These are phyloP conservation scores for Hyaloscypha variabilis DNA, from an alignment of 495 filamentous ascomycete species.

Conservation along the genomic window DNA sequence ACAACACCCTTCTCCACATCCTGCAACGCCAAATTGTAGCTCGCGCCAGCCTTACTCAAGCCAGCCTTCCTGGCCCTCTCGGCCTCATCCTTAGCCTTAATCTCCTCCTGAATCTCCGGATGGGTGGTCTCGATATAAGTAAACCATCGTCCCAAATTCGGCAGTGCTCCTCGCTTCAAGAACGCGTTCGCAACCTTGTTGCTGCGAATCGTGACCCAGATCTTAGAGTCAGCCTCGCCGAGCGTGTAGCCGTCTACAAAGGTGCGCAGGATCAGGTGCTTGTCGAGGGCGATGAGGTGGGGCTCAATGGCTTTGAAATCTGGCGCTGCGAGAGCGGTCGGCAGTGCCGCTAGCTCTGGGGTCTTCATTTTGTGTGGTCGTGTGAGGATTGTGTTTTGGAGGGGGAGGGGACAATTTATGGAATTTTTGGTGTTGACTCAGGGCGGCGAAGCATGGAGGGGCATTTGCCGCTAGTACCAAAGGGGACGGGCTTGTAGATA, in stretches of 20 bases:
- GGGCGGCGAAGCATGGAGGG: conserved; percentile 8
- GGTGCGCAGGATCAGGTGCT: conserved; percentile 82
- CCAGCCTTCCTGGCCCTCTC: conserved; percentile 72
- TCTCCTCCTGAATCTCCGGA: conserved; percentile 62
- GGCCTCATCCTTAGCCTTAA: conserved; percentile 59
- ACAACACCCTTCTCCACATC: conserved; percentile 92
- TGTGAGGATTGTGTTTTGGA: conserved; percentile 14
- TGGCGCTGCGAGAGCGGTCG: conserved; percentile 53
- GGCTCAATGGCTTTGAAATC: conserved; percentile 83
- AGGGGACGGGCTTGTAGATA: conserved; percentile 12
- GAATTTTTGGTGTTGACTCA: conserved; percentile 15
- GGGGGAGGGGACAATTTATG: conserved; percentile 12
- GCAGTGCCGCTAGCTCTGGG: conserved; percentile 50
- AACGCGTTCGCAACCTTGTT: conserved; percentile 84
- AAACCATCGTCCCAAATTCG: conserved; percentile 89
- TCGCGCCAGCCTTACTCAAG: conserved; percentile 80
- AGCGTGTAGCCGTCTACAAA: conserved; percentile 84
- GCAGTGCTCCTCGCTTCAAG: conserved; percentile 74
- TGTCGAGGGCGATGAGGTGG: conserved; percentile 76
- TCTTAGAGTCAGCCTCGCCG: conserved; percentile 74
- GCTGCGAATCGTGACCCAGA: conserved; percentile 84
- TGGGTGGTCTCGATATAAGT: conserved; percentile 80
- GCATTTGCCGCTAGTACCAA: conserved; percentile 4
- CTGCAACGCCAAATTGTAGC: conserved; percentile 86
- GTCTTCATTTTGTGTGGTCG: conserved; percentile 45